A percentile compares a stretch with the other conserved stretches of the same genome.
phyloP scores from a whole-genome alignment of 169 alveolate genomes.

The Theileria orientalis region DNA sequence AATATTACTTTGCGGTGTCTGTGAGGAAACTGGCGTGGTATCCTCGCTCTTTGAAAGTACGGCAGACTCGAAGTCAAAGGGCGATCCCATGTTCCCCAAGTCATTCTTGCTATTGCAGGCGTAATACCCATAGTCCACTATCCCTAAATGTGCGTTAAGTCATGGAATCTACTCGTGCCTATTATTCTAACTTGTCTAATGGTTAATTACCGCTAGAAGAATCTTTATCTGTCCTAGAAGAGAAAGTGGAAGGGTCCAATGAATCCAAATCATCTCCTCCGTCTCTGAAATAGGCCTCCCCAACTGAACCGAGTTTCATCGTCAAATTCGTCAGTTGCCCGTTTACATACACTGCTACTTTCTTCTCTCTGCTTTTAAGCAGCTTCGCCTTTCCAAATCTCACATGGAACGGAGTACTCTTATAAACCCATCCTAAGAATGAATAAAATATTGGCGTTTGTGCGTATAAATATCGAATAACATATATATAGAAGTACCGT shows the following conservation, averaged over 20 bases:
- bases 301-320: slow-evolving; percentile 94
- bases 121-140: slow-evolving; percentile 56
- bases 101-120: slow-evolving; percentile 47
- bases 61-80: slow-evolving; percentile 15
- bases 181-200: too few species aligned
- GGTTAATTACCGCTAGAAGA: neutral
- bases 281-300: slow-evolving; percentile 93
- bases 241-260: slow-evolving; percentile 10
- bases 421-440: slow-evolving; percentile 64
- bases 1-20: neutral
- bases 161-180: too few species aligned
- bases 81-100: neutral
- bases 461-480: neutral
- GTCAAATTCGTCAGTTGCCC: slow-evolving; percentile 85
- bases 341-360: slow-evolving; percentile 88
- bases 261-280: slow-evolving; percentile 65
- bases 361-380: slow-evolving; percentile 88
- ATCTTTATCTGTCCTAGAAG: slow-evolving; percentile 14
- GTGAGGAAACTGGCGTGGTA: neutral
- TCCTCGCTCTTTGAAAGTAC: neutral
- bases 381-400: slow-evolving; percentile 95
- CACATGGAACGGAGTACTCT: slow-evolving; percentile 94
- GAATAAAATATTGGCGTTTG: neutral
- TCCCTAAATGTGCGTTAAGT: neutral
- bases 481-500: neutral